These are phyloP conservation scores for Linum trigynum DNA, from an alignment of 345 rosid species.

Conservation along the genomic window DNA sequence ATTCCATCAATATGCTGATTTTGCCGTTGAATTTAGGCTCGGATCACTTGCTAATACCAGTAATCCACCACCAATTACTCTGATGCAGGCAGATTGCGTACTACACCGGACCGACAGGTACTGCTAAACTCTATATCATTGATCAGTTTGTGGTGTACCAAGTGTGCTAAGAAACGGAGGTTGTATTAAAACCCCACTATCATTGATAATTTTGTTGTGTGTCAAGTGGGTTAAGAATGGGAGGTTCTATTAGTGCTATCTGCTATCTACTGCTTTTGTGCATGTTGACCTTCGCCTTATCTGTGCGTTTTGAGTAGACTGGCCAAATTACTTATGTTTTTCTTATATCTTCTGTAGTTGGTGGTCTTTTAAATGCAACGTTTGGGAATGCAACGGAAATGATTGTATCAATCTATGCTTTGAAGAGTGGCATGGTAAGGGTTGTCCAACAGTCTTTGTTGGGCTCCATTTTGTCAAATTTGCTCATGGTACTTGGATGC, in stretches of 20 bases:
- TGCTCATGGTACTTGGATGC: slow-evolving; percentile 4
- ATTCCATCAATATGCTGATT: neutral
- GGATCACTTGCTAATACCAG: neutral
- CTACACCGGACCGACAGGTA: slow-evolving; percentile 4
- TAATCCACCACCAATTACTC: neutral
- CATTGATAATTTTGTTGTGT: no score
- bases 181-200: no score
- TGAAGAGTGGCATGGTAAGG: slow-evolving; percentile 2
- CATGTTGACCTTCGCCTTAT: no score
- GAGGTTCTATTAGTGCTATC: no score
- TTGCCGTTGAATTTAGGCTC: neutral
- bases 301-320: no score
- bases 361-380: slow-evolving; percentile 4
- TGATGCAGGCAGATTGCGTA: slow-evolving; percentile 6
- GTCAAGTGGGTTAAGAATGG: no score
- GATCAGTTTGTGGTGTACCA: neutral
- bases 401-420: neutral
- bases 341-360: neutral
- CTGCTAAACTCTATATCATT: neutral
- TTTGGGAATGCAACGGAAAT: slow-evolving; percentile 5
- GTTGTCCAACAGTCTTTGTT: slow-evolving; percentile 1
- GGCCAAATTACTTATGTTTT: neutral
- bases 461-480: neutral
- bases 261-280: no score
- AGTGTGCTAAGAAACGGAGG: neutral